These are phyloP conservation scores for Coleophoma crateriformis DNA, from an alignment of 2,329 filamentous ascomycete genomes.

Conservation along the genomic window DNA sequence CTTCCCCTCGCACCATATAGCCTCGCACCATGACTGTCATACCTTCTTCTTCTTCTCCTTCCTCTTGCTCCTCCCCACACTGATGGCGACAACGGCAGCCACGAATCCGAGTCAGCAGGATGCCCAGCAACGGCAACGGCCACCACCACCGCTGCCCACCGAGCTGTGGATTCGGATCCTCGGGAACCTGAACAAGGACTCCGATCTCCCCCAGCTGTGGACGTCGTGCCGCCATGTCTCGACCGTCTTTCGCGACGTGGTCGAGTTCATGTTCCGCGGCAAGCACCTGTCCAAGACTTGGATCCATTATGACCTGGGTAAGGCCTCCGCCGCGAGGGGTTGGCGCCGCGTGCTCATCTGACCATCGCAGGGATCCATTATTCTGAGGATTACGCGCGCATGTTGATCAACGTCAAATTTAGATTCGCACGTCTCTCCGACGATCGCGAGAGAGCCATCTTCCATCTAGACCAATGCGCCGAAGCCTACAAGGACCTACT, in stretches of 20 bases:
- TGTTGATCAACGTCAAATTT: neutral
- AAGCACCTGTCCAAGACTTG: constrained; percentile 8
- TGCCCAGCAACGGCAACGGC: neutral
- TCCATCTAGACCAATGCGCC: neutral
- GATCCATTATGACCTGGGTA: constrained; percentile 10
- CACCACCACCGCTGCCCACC: constrained; percentile 4
- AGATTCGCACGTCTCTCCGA: neutral
- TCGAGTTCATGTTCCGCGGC: constrained; percentile 10
- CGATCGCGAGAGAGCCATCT: neutral
- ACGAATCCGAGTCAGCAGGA: neutral
- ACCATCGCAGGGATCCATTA: neutral
- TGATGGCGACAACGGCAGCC: too few species aligned
- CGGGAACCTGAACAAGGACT: constrained; percentile 3
- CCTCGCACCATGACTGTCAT: too few species aligned
- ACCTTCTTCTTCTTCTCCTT: too few species aligned
- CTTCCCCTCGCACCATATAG: too few species aligned
- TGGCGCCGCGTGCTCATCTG: neutral
- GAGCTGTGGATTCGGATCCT: constrained; percentile 13
- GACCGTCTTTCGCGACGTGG: constrained; percentile 5
- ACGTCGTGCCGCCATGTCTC: constrained; percentile 10
- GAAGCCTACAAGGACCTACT: neutral
- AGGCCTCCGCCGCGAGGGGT: neutral
- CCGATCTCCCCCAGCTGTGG: constrained; percentile 10
- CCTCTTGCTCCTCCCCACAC: too few species aligned
- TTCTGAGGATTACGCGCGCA: neutral